Conservation (phyloP, 2,329 filamentous ascomycete genomes). For the Emergomyces orientalis region DNA sequence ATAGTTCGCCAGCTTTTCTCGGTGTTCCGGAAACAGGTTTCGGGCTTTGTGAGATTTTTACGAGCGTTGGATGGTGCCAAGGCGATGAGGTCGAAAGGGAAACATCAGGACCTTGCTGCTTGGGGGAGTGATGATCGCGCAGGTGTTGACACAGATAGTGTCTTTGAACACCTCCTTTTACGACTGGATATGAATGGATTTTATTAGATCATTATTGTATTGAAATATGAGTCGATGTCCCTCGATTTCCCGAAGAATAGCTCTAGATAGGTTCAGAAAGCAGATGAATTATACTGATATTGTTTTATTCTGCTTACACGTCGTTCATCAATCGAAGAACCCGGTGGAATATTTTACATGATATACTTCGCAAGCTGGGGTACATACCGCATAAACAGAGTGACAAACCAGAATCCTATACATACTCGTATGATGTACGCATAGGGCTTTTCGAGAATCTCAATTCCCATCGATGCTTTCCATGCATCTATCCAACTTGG, state of each 20-base stretch:
- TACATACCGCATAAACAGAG: neutral
- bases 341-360: too few species aligned
- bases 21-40: slow-evolving; percentile 60
- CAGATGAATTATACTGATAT: neutral
- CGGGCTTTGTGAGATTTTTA: slow-evolving; percentile 65
- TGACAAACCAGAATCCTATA: neutral
- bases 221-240: neutral
- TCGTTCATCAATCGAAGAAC: neutral
- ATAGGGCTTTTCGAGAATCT: neutral
- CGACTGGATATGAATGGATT: slow-evolving; percentile 63
- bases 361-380: neutral
- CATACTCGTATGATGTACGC: neutral
- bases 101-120: slow-evolving; percentile 21
- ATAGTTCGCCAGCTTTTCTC: slow-evolving; percentile 48
- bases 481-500: neutral
- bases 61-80: slow-evolving; percentile 57
- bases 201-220: slow-evolving; percentile 36
- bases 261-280: neutral
- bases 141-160: slow-evolving; percentile 42
- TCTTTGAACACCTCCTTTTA: slow-evolving; percentile 58
- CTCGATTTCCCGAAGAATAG: too few species aligned
- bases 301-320: neutral
- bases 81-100: slow-evolving; percentile 30
- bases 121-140: slow-evolving; percentile 20
- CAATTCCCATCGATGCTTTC: neutral